phyloP scores from a whole-genome alignment of 345 rosid genomes.

The Pistacia integerrima region DNA sequence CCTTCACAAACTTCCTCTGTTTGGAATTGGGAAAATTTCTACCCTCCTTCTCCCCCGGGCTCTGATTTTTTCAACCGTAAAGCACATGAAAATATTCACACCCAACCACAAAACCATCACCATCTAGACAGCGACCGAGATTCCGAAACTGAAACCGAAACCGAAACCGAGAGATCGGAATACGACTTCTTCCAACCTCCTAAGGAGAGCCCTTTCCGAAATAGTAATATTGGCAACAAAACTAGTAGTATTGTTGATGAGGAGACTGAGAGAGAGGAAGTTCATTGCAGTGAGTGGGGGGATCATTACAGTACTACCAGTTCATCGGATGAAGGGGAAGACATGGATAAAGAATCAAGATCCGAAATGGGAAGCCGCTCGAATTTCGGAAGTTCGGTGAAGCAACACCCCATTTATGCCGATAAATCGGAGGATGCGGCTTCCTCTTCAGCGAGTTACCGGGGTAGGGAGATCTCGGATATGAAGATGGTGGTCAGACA shows the following conservation, averaged over 20 bases:
- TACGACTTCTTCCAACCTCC: constrained; percentile 53
- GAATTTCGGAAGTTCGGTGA: constrained; percentile 54
- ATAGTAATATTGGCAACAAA: not conserved
- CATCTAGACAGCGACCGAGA: constrained; percentile 32
- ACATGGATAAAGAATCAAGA: constrained; percentile 52
- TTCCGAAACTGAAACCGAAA: constrained; percentile 26
- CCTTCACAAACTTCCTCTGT: constrained; percentile 93
- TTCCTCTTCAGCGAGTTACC: constrained; percentile 51
- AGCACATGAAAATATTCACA: constrained; percentile 31
- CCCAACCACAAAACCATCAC: constrained; percentile 22
- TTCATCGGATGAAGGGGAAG: constrained; percentile 55
- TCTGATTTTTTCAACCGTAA: constrained; percentile 73
- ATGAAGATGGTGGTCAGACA: constrained; percentile 91
- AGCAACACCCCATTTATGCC: constrained; percentile 21
- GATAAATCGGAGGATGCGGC: constrained; percentile 52
- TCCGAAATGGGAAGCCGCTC: constrained; percentile 75
- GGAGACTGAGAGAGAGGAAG: constrained; percentile 90
- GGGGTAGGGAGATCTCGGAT: constrained; percentile 54
- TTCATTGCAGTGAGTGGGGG: constrained; percentile 96
- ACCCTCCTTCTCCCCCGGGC: constrained; percentile 95
- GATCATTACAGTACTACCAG: constrained; percentile 69
- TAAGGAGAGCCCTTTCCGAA: constrained; percentile 22
- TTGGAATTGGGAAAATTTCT: constrained; percentile 97
- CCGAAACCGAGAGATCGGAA: constrained; percentile 68
- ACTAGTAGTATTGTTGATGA: constrained; percentile 32